phyloP scores from a whole-genome alignment of 2,329 filamentous ascomycete genomes.

The Fusarium praegraminearum region DNA sequence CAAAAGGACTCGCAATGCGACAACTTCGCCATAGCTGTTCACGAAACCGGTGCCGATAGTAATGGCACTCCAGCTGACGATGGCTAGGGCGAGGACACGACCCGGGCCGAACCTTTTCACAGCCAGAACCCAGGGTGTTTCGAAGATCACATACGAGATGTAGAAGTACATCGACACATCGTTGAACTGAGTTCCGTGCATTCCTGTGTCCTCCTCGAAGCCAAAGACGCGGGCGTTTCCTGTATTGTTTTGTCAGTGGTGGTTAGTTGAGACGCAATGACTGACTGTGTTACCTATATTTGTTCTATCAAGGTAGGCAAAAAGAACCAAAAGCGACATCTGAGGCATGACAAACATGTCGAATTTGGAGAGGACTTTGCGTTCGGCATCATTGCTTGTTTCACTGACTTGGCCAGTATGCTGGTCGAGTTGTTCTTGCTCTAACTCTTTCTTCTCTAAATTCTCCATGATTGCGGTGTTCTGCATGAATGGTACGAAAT shows the following conservation, averaged over 20 bases:
- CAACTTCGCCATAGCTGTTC: slow-evolving; percentile 43
- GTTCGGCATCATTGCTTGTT: slow-evolving; percentile 1
- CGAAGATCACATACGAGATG: slow-evolving; percentile 51
- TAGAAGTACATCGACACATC: slow-evolving; percentile 49
- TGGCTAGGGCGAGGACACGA: slow-evolving; percentile 46
- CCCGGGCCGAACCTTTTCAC: slow-evolving; percentile 50
- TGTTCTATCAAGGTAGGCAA: slow-evolving; percentile 47
- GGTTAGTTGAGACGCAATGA: fast-evolving
- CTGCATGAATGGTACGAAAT: fast-evolving
- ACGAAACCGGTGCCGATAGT: slow-evolving; percentile 52
- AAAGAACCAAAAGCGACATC: slow-evolving; percentile 42
- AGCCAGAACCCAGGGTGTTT: slow-evolving; percentile 49
- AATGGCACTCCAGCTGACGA: slow-evolving; percentile 51
- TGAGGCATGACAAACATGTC: slow-evolving; percentile 48
- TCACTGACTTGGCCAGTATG: slow-evolving; percentile 5
- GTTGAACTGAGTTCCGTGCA: slow-evolving; percentile 50
- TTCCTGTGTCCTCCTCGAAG: slow-evolving; percentile 49
- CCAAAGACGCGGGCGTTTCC: slow-evolving; percentile 54
- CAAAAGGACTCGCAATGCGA: slow-evolving; percentile 50
- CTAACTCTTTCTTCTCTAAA: slow-evolving; percentile 4
- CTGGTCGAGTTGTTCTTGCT: neutral
- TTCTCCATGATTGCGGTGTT: neutral
- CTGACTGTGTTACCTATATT: slow-evolving; percentile 40
- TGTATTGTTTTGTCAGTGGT: fast-evolving
- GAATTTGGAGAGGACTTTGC: slow-evolving; percentile 43